Base-by-base conservation (phyloP, 1,139 yeast genomes). In the Scheffersomyces quercinus region DNA sequence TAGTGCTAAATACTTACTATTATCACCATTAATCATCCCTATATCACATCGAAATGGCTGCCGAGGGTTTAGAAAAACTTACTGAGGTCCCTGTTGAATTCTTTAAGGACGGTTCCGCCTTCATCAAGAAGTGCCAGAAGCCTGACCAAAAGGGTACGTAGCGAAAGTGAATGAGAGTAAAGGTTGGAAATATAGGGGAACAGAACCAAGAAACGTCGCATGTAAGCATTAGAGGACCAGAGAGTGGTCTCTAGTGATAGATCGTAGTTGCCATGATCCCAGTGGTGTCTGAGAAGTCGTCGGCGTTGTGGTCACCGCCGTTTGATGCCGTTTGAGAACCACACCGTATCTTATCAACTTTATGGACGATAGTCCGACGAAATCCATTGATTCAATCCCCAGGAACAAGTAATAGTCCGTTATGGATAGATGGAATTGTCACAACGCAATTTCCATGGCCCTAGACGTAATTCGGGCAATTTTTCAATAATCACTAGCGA, bases 41-140 rank as follows among this genome's bases (percentile, higher is more conserved):
- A 7, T 8, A 20, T 5, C 26, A 20, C 26, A 20, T 12, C 41
- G 61, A 38, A 50, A 76, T 73, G 78, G 81, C 81, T 56, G 71
- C 76, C 53, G 85, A 80, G 65, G 84, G 84, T 60, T 75, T 88
- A 65, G 96, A 88, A 69, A 88, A 88, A 71, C 65, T 89, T 52
- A 81, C 95, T 38, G 97, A 91, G 65, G 85, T 88, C 52, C 97
- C 98, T 55, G 79, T 84, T 54, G 97, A 89, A 64, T 90, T 91
- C 75, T 75, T 90, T 70, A 88, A 83, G 71, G 97, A 91, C 59
- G 97, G 98, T 52, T 71, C 84, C 51, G 89, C 91, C 49, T 93
- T 93, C 68, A 77, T 93, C 59, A 81, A 82, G 66, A 88, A 89
- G 71, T 91, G 98, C 75, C 87, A 93, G 64, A 93, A 91, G 73